These are phyloP conservation scores for Paxillus ammoniavirescens DNA, from an alignment of 768 basidiomycete species.

Conservation along the genomic window DNA sequence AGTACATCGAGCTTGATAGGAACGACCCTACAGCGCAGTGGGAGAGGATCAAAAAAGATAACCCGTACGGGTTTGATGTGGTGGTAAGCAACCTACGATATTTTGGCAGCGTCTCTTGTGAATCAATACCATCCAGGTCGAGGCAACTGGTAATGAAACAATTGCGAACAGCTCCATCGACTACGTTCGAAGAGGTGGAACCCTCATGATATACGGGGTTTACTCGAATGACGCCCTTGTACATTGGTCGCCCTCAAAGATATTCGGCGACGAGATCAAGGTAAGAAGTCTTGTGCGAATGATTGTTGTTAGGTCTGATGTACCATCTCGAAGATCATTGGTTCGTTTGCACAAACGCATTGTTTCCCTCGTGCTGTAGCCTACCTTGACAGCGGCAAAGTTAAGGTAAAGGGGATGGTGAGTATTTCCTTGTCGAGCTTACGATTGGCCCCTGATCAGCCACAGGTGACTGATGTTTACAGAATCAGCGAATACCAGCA, in stretches of 20 bases:
- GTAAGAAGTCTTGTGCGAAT: constrained; percentile 24
- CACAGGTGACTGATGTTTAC: constrained; percentile 49
- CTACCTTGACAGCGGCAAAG: constrained; percentile 80
- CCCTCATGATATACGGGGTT: constrained; percentile 82
- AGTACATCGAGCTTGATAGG: constrained; percentile 80
- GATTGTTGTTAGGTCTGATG: background rate
- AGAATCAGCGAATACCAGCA: constrained; percentile 62
- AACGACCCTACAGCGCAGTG: constrained; percentile 69
- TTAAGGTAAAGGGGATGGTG: constrained; percentile 76
- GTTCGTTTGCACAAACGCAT: constrained; percentile 80
- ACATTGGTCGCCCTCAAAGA: constrained; percentile 80
- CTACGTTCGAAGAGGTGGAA: constrained; percentile 78
- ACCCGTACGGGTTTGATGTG: constrained; percentile 83
- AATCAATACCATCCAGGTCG: constrained; percentile 21
- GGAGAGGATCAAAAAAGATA: constrained; percentile 68
- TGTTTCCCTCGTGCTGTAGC: constrained; percentile 88
- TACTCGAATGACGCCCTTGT: constrained; percentile 79
- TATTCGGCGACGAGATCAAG: constrained; percentile 65
- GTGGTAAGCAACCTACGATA: constrained; percentile 41
- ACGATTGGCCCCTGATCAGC: background rate
- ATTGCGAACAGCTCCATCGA: constrained; percentile 81
- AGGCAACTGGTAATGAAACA: constrained; percentile 76
- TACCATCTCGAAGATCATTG: constrained; percentile 58
- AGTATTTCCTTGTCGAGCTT: background rate
- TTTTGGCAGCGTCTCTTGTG: background rate